Evolutionary conservation across 306 rosid species (phyloP), one percentile per base, ranked within the genome.

Genomic region (Cicer bijugum): DNA sequence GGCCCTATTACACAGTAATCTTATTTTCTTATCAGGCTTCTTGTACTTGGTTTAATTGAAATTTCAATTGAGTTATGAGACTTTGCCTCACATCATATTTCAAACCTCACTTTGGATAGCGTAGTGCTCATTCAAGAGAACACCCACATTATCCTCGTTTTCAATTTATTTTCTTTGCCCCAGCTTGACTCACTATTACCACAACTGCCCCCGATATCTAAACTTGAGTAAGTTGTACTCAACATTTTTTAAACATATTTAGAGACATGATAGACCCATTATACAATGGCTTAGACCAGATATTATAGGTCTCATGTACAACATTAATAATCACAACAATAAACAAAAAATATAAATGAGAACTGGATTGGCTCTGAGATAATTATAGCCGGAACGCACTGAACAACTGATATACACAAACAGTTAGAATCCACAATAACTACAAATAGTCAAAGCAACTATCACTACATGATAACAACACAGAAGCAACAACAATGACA

Each of bases 371-470:
- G 70, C 65, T 76, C 60, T 69, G 1, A 0, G 68, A 78, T 55
- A 9, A 57, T 69, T 75, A 19, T 79, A 67, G 76, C 72, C 47
- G 35, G 52, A 33, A 48, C 46, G 28, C 63, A 59, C 62, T 52
- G 53, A 75, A 69, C 45, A 75, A 42, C 75, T 43, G 68, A 60
- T 69, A 74, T 75, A 48, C 71, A 78, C 81, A 82, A 61, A 59
- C 69, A 56, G 42, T 80, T 75, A 75, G 58, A 75, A 63, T 72
- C 68, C 69, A 71, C 79, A 12, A 52, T 60, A 53, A 38, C 75
- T 64, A 63, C 16, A 20, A 65, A 58, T 44, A 67, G 23, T 64
- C 58, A 72, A 33, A 76, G 17, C 67, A 58, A 44, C 68, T 58
- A 67, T 15, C 57, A 15, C 43, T 68, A 68, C 51, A 51, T 20